Evolutionary conservation across 2,329 filamentous ascomycete species (phyloP).

Genomic region (Volutella citrinella): DNA sequence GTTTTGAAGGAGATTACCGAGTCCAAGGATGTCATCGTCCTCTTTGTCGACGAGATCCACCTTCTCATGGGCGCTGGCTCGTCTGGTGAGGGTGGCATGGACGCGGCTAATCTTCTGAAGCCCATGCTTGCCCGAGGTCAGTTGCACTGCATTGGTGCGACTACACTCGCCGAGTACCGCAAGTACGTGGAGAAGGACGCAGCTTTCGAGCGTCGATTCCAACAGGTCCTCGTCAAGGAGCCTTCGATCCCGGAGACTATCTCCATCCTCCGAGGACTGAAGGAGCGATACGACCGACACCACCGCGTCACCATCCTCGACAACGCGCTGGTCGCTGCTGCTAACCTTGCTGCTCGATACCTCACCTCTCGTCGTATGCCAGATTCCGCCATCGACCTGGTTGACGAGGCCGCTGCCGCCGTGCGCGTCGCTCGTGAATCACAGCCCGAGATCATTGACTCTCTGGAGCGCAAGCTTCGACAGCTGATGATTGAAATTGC

Average conservation of each 20-base stretch:
- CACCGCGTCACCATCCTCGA: conserved; percentile 97
- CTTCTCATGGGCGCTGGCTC: conserved; percentile 96
- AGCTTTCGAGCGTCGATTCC: conserved; percentile 96
- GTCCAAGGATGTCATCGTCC: conserved; percentile 92
- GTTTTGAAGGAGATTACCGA: conserved; percentile 95
- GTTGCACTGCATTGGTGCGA: conserved; percentile 96
- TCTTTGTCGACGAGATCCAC: conserved; percentile 99
- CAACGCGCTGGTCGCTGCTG: conserved; percentile 84
- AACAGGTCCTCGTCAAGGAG: conserved; percentile 96
- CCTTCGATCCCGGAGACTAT: conserved; percentile 85
- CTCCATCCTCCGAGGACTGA: conserved; percentile 96
- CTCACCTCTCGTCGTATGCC: conserved; percentile 87
- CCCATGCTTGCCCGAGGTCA: conserved; percentile 97
- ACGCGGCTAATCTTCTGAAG: conserved; percentile 95
- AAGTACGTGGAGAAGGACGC: conserved; percentile 99
- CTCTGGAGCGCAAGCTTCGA: conserved; percentile 81
- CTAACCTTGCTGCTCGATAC: conserved; percentile 90
- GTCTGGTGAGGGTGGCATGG: conserved; percentile 96
- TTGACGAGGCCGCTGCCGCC: conserved; percentile 96
- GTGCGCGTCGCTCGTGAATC: conserved; percentile 94
- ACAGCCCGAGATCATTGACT: conserved; percentile 93
- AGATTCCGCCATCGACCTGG: conserved; percentile 93
- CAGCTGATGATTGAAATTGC: conserved; percentile 98
- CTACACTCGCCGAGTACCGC: conserved; percentile 90
- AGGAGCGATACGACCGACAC: conserved; percentile 97